phyloP scores from a whole-genome alignment of 2,329 filamentous ascomycete species.

The Emericellopsis atlantica region DNA sequence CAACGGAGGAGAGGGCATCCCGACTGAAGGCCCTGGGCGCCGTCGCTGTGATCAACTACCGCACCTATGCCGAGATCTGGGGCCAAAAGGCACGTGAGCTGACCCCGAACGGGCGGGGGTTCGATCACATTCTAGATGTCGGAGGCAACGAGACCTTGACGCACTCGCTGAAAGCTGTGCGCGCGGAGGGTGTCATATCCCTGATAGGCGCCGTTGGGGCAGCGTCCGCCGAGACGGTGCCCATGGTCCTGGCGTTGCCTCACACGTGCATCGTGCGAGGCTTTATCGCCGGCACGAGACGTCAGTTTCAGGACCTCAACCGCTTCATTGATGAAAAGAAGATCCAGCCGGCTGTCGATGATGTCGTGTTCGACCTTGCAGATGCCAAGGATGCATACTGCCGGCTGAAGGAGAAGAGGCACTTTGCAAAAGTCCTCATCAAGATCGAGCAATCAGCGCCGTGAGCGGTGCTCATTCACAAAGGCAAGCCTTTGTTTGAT shows the following conservation, averaged over 20 bases:
- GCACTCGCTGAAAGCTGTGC: constrained; percentile 38
- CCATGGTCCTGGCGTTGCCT: constrained; percentile 6
- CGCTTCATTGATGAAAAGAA: constrained; percentile 17
- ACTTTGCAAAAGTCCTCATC: constrained; percentile 20
- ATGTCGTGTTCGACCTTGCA: constrained; percentile 14
- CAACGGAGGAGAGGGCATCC: constrained; percentile 38
- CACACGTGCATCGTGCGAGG: constrained; percentile 15
- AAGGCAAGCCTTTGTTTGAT: neutral
- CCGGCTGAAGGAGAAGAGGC: constrained; percentile 17
- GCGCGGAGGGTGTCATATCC: constrained; percentile 17
- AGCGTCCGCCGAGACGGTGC: constrained; percentile 10
- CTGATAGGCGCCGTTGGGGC: constrained; percentile 16
- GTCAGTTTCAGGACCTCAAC: constrained; percentile 9
- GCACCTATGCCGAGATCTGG: constrained; percentile 38
- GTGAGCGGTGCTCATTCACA: neutral
- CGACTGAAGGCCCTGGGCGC: constrained; percentile 43
- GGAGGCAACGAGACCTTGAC: constrained; percentile 49
- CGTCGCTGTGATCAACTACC: constrained; percentile 49
- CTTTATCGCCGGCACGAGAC: constrained; percentile 11
- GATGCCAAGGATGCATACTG: constrained; percentile 19
- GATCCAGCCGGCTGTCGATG: constrained; percentile 16
- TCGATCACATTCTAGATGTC: constrained; percentile 54
- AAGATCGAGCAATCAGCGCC: neutral
- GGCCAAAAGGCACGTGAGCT: constrained; percentile 40
- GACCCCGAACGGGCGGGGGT: constrained; percentile 32